These are phyloP conservation scores for Sphaerulina populicola DNA, from an alignment of 2,329 filamentous ascomycete species.

Conservation along the genomic window DNA sequence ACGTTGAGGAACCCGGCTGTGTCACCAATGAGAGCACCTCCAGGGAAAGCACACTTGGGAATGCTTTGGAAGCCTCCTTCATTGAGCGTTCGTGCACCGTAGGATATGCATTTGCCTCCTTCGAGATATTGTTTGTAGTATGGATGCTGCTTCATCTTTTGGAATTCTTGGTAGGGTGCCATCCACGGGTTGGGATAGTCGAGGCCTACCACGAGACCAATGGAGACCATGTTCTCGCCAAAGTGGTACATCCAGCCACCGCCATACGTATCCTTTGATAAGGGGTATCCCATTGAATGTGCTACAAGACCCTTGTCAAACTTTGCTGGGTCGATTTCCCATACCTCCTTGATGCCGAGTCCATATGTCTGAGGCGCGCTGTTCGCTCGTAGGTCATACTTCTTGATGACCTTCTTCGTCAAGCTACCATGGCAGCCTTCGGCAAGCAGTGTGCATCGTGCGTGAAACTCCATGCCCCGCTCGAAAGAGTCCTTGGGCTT, in stretches of 20 bases:
- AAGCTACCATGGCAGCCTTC: constrained; percentile 95
- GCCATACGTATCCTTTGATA: constrained; percentile 83
- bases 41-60: constrained; percentile 91
- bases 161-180: constrained; percentile 91
- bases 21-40: constrained; percentile 89
- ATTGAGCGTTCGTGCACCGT: constrained; percentile 81
- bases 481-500: constrained; percentile 86
- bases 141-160: constrained; percentile 98
- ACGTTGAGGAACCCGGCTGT: constrained; percentile 95
- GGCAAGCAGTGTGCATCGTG: constrained; percentile 78
- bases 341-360: constrained; percentile 90
- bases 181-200: constrained; percentile 97
- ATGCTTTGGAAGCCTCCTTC: constrained; percentile 98
- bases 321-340: constrained; percentile 90
- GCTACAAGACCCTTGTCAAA: constrained; percentile 78
- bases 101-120: constrained; percentile 94
- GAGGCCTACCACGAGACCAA: constrained; percentile 84
- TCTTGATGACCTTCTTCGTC: constrained; percentile 89
- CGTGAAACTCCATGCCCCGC: constrained; percentile 97
- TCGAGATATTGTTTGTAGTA: constrained; percentile 79
- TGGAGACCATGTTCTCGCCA: constrained; percentile 87
- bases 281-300: constrained; percentile 87
- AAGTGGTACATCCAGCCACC: constrained; percentile 99
- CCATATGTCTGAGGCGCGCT: constrained; percentile 94
- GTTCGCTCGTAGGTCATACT: constrained; percentile 80